phyloP scores from a whole-genome alignment of 2,329 filamentous ascomycete species.

The Aspergillus unguis region DNA sequence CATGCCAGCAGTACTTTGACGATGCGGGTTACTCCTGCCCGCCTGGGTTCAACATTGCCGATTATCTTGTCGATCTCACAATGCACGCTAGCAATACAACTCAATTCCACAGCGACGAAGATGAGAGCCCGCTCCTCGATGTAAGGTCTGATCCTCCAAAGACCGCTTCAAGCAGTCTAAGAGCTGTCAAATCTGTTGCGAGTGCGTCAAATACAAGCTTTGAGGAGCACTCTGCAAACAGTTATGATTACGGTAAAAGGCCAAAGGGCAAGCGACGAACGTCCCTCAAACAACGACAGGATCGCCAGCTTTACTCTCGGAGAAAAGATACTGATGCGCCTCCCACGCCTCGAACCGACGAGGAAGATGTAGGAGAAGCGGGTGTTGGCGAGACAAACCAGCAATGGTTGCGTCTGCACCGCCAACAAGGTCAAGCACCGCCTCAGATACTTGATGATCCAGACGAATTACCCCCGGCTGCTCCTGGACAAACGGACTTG shows the following conservation, averaged over 20 bases:
- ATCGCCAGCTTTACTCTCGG: slow-evolving; percentile 83
- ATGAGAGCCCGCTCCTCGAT: slow-evolving; percentile 53
- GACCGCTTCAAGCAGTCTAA: slow-evolving; percentile 79
- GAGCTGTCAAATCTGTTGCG: slow-evolving; percentile 84
- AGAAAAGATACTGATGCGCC: slow-evolving; percentile 61
- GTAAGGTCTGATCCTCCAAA: slow-evolving; percentile 59
- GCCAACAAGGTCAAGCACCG: slow-evolving; percentile 52
- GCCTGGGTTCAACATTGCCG: slow-evolving; percentile 96
- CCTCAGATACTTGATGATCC: slow-evolving; percentile 68
- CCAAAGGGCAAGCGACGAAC: slow-evolving; percentile 69
- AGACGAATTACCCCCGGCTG: slow-evolving; percentile 57
- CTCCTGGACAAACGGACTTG: slow-evolving; percentile 68
- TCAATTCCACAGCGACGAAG: slow-evolving; percentile 53
- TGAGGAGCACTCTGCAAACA: slow-evolving; percentile 61
- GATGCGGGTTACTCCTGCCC: slow-evolving; percentile 88
- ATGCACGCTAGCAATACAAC: slow-evolving; percentile 76
- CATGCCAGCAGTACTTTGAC: slow-evolving; percentile 91
- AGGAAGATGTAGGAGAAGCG: slow-evolving; percentile 57
- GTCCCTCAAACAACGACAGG: slow-evolving; percentile 81
- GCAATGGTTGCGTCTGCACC: slow-evolving; percentile 60
- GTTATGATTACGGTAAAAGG: slow-evolving; percentile 60
- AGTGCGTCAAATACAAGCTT: slow-evolving; percentile 75
- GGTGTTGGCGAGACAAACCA: slow-evolving; percentile 45
- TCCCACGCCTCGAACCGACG: slow-evolving; percentile 61
- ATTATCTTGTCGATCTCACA: slow-evolving; percentile 94